phyloP scores from a whole-genome alignment of 2,329 filamentous ascomycete genomes.

The Neospermospora avenae region DNA sequence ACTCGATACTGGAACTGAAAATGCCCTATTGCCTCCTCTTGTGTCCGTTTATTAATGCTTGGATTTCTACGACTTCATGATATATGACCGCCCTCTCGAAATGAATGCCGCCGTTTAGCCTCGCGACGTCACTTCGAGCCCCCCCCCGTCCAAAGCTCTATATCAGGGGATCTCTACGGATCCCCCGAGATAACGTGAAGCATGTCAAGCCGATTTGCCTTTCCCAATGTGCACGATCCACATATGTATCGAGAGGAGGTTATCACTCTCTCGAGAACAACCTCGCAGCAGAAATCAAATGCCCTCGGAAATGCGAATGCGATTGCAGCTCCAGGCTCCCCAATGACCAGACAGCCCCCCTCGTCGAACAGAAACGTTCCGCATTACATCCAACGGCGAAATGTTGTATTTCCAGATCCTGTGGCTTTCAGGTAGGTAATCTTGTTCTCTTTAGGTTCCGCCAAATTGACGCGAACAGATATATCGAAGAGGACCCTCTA shows the following conservation, averaged over 20 bases:
- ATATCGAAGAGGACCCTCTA: conserved; percentile 79
- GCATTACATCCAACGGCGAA: conserved; percentile 41
- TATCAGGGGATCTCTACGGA: not conserved
- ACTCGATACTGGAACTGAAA: not conserved
- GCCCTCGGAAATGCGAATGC: conserved; percentile 1
- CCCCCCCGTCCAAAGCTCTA: conserved; percentile 9
- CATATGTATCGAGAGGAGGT: conserved; percentile 33
- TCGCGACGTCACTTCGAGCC: conserved; percentile 22
- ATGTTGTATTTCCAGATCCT: conserved; percentile 63
- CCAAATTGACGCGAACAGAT: conserved; percentile 43
- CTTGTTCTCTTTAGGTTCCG: not conserved
- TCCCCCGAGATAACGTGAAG: conserved; percentile 6
- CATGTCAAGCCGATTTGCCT: conserved; percentile 27
- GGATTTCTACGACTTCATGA: not conserved
- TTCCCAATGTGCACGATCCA: conserved; percentile 30
- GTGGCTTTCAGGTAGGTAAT: conserved; percentile 52
- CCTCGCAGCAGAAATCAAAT: conserved; percentile 24
- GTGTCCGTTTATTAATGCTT: not conserved
- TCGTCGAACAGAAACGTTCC: conserved; percentile 26
- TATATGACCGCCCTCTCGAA: conserved; percentile 5
- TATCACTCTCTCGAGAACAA: conserved; percentile 29
- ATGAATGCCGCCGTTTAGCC: conserved; percentile 6
- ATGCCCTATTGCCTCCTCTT: not conserved
- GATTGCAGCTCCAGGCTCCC: conserved; percentile 18
- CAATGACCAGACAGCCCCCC: conserved; percentile 17